Evolutionary conservation across 768 basidiomycete species (phyloP).

Genomic region (Naematelia aurantialba): DNA sequence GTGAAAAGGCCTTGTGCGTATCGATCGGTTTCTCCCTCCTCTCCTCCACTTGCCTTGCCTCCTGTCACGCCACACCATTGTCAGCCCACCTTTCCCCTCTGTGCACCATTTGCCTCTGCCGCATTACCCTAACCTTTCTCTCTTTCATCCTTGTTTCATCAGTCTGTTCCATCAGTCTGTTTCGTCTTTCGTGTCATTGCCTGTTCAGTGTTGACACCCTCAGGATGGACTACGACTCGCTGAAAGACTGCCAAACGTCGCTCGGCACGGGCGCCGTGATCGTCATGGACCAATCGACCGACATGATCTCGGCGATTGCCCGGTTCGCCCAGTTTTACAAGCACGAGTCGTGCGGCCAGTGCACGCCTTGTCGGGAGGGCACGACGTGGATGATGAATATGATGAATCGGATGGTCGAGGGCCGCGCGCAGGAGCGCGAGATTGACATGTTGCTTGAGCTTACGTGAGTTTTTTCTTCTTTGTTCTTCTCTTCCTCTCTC

Average conservation of each 20-base stretch:
- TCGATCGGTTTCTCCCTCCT: not conserved
- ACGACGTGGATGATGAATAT: conserved; percentile 99
- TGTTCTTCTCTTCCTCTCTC: conserved; percentile 10
- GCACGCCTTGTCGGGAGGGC: conserved; percentile 69
- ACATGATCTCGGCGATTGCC: conserved; percentile 88
- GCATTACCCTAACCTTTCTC: not conserved
- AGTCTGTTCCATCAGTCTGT: not conserved
- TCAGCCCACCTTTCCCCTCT: not conserved
- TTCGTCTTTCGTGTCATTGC: not conserved
- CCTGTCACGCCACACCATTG: no score
- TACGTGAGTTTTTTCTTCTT: conserved; percentile 53
- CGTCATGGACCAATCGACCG: conserved; percentile 97
- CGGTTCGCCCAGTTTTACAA: conserved; percentile 96
- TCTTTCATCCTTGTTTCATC: not conserved
- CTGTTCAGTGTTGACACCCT: not conserved
- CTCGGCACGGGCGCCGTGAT: conserved; percentile 98
- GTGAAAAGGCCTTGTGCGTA: conserved; percentile 81
- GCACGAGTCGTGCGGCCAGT: conserved; percentile 97
- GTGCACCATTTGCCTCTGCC: not conserved
- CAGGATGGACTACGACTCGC: conserved; percentile 97
- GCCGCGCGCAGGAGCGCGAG: conserved; percentile 83
- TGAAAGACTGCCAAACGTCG: conserved; percentile 93
- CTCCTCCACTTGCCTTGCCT: not conserved
- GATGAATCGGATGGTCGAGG: conserved; percentile 95
- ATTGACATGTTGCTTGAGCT: conserved; percentile 97